Base-by-base conservation (phyloP, 2,329 filamentous ascomycete genomes). In the Xylariaceae sp. region DNA sequence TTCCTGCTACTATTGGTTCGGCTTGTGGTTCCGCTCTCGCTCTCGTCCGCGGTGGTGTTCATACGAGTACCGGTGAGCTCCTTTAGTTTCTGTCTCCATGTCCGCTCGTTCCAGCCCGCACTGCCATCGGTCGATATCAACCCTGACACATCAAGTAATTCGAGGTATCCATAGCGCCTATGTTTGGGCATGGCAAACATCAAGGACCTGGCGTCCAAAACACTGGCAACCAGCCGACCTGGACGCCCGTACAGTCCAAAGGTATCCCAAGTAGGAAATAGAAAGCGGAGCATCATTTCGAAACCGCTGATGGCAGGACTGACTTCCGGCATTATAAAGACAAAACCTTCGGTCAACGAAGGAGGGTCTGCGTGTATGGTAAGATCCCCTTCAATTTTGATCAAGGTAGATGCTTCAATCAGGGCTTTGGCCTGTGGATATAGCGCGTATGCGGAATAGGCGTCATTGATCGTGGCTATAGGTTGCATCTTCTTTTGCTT, bases 121-220 rank as follows among this genome's bases (percentile, higher is more conserved):
- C 87, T 95, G 26, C 88, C 89, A 2, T 90, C 81, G 2, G 86
- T 86, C 59, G 88, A 79, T 58, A 99, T 91, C 42, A 97, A 74
- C 51, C 80, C 80, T 3, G 86, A 85, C 12, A 97, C 89, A 67
- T 99, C 94, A 53, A 91, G 73, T 37, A 91, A 84, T 66, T 97
- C 94, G 30, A 99, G 74, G 66, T 97, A 97, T 0, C 92, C 91
- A 65, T 95, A 95, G 60, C 88, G 82, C 51, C 86, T 84, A 63
- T 94, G 85, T 64, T 88, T 89, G 0, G 94, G 92, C 86, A 99
- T 95, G 4, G 91, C 94, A 70, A 97, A 99, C 94, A 99, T 99
- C 61, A 99, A 78, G 54, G 94, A 95, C 45, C 90, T 84, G 3
- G 88, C 78, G 71, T 97, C 91, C 44, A 91, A 80, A 0, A 88